A percentile compares a stretch with the other conserved stretches of the same genome.
Conservation (phyloP, 176 grass and related monocot genomes). For the Carex scoparia region DNA sequence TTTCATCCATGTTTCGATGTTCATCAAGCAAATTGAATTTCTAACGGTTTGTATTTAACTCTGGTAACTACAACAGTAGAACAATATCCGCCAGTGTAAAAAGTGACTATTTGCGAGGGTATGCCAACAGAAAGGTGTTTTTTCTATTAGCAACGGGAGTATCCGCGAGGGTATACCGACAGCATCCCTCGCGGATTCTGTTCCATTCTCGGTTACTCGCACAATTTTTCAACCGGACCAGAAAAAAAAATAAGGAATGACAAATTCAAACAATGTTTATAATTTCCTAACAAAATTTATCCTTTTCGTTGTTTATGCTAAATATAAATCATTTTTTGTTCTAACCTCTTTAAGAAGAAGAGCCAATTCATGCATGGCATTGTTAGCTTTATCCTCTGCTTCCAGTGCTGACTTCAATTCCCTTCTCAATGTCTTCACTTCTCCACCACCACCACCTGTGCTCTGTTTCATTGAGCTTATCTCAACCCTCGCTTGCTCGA, state of each 20-base stretch:
- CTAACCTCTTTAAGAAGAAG: slow-evolving; percentile 64
- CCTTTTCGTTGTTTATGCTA: not conserved
- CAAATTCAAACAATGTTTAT: too few relatives aligned
- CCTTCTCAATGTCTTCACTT: slow-evolving; percentile 42
- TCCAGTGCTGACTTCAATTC: slow-evolving; percentile 68
- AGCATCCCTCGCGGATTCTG: too few relatives aligned
- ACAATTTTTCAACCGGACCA: too few relatives aligned
- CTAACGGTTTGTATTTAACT: not conserved
- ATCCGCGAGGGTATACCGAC: too few relatives aligned
- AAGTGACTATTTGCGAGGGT: too few relatives aligned
- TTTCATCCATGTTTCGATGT: not conserved
- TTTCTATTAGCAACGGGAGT: too few relatives aligned
- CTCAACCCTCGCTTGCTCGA: slow-evolving; percentile 73
- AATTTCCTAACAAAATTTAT: not conserved
- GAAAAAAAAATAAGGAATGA: too few relatives aligned
- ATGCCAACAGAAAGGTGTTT: too few relatives aligned
- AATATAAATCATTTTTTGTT: not conserved
- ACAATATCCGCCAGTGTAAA: too few relatives aligned
- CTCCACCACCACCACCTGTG: not conserved
- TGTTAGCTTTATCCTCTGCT: slow-evolving; percentile 81
- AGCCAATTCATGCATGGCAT: slow-evolving; percentile 89
- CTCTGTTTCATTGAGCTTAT: slow-evolving; percentile 47
- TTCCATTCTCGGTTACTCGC: too few relatives aligned
- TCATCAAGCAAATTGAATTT: not conserved
- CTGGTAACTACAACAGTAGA: too few relatives aligned